Conservation (phyloP, 2,329 filamentous ascomycete genomes). For the Simplicillium aogashimaense region DNA sequence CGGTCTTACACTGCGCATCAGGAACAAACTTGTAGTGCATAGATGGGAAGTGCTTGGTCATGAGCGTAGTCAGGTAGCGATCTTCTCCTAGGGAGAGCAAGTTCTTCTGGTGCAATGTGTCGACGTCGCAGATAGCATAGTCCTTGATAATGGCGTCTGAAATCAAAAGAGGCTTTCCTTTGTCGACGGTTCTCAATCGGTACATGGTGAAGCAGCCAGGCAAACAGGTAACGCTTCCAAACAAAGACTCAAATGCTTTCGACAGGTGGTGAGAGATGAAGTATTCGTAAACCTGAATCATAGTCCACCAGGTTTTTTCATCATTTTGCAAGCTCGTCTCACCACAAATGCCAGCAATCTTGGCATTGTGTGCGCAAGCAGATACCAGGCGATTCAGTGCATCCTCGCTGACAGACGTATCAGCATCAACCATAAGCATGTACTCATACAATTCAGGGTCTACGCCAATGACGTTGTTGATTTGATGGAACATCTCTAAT, state of each 20-base stretch:
- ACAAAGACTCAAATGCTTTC: slow-evolving; percentile 96
- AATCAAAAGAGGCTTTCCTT: slow-evolving; percentile 89
- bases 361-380: slow-evolving; percentile 84
- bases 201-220: slow-evolving; percentile 99
- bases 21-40: slow-evolving; percentile 97
- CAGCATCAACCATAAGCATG: slow-evolving; percentile 92
- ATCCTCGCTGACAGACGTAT: slow-evolving; percentile 89
- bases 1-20: slow-evolving; percentile 86
- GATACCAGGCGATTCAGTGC: slow-evolving; percentile 87
- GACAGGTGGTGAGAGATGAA: slow-evolving; percentile 96
- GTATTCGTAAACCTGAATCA: slow-evolving; percentile 99
- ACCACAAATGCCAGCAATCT: slow-evolving; percentile 95
- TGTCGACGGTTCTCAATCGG: slow-evolving; percentile 84
- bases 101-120: slow-evolving; percentile 97
- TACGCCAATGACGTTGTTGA: slow-evolving; percentile 98
- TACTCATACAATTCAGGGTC: slow-evolving; percentile 97
- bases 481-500: slow-evolving; percentile 96
- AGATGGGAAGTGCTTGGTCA: slow-evolving; percentile 93
- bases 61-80: slow-evolving; percentile 91
- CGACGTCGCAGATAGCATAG: slow-evolving; percentile 80
- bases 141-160: slow-evolving; percentile 79
- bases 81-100: slow-evolving; percentile 88
- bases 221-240: slow-evolving; percentile 96
- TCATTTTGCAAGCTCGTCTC: slow-evolving; percentile 96
- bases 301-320: slow-evolving; percentile 93